A percentile compares a stretch with the other conserved stretches of the same genome.
Evolutionary conservation across 2,329 filamentous ascomycete species (phyloP).

Genomic region (Colletotrichum agaves): DNA sequence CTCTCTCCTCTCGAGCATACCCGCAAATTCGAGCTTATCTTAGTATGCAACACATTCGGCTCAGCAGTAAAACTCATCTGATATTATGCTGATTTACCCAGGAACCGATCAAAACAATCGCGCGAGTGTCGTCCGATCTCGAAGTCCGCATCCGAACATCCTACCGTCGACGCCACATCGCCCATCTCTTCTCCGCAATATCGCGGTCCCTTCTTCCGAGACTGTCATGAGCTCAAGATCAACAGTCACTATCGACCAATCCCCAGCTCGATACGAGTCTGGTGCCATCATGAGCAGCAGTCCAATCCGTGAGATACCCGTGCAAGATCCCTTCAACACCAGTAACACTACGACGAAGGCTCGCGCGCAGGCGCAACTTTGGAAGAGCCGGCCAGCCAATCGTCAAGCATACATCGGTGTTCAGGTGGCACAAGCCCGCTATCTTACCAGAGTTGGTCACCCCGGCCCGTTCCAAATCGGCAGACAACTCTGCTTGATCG

Average conservation of each 20-base stretch:
- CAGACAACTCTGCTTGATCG: constrained; percentile 11
- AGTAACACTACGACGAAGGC: not conserved
- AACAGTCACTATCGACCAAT: not conserved
- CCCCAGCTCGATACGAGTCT: not conserved
- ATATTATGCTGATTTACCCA: not conserved
- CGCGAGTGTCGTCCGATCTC: constrained; percentile 13
- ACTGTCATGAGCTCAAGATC: not conserved
- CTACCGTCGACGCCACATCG: not conserved
- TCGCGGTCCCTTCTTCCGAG: not conserved
- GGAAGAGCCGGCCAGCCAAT: not conserved
- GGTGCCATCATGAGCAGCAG: constrained; percentile 8
- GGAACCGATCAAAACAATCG: constrained; percentile 26
- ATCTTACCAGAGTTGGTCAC: not conserved
- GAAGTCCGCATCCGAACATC: not conserved
- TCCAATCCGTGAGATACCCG: not conserved
- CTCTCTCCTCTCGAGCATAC: constrained; percentile 16
- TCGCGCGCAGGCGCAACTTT: not conserved
- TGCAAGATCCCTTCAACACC: not conserved
- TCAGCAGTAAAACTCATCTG: not conserved
- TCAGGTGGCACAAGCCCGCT: not conserved
- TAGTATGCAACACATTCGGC: not conserved
- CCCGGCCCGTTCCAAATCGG: constrained; percentile 20
- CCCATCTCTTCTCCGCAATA: constrained; percentile 5
- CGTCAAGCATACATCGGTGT: not conserved
- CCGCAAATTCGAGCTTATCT: constrained; percentile 14